Base-by-base conservation (phyloP, 345 rosid genomes). In the Pelargonium nanum region DNA sequence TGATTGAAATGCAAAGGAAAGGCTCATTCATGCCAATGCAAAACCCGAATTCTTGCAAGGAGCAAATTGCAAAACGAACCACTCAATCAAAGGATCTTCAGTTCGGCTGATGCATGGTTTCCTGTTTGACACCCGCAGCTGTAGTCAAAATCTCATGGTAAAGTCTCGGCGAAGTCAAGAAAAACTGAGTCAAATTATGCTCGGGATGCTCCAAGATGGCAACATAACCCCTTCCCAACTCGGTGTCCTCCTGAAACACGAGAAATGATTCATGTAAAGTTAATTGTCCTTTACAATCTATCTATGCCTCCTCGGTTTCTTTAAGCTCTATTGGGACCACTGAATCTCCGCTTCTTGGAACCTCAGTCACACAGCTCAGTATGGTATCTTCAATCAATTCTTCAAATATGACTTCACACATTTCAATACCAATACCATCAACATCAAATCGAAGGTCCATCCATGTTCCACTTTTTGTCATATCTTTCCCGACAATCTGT, bases 401-500 rank as follows among this genome's bases (percentile, higher is more conserved):
- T 10, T 81, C 76, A 5, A 92, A 72, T 52, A 92, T 83, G 51
- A 52, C 68, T 65, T 86, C 83, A 32, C 85, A 72, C 58, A 78
- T 71, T 59, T 83, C 81, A 55, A 69, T 9, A 25, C 81, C 74
- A 55, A 89, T 67, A 45, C 66, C 65, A 48, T 83, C 83, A 2
- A 67, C 57, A 45, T 80, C 89, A 28, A 53, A 69, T 2, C 72
- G 73, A 17, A 83, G 81, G 66, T 85, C 84, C 88, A 86, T 85
- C 98, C 95, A 92, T 6, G 52, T 67, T 64, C 85, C 80, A 16
- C 55, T 53, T 56, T 75, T 81, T 15, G 82, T 72, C 85, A 92
- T 45, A 76, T 85, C 98, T 75, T 88, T 92, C 34, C 53, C 58
- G 32, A 86, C 84, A 56, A 89, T 76, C 65, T 83, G 96, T 57